Evolutionary conservation across 108 stramenopile genomes (phyloP).

Genomic region (Cylindrotheca closterium): DNA sequence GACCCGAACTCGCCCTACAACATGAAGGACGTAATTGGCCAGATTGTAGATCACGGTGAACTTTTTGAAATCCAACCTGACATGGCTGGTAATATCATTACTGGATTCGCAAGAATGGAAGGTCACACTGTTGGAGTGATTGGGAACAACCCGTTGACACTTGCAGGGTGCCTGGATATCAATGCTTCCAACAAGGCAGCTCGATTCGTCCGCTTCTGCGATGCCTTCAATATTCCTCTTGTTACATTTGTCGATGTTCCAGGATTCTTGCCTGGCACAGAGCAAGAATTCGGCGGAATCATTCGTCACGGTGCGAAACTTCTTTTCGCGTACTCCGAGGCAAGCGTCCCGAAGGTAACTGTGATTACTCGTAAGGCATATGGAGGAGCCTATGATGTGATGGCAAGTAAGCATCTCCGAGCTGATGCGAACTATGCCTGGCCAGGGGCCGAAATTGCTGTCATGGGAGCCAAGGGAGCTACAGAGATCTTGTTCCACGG

Average conservation of each 20-base stretch:
- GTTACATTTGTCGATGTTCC: slow-evolving; percentile 99
- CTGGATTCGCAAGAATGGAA: slow-evolving; percentile 94
- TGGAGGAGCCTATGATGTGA: slow-evolving; percentile 99
- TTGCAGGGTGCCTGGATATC: slow-evolving; percentile 99
- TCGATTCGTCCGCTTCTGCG: slow-evolving; percentile 96
- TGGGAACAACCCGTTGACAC: slow-evolving; percentile 95
- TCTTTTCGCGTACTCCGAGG: slow-evolving; percentile 98
- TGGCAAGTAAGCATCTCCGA: slow-evolving; percentile 97
- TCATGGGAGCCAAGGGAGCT: slow-evolving; percentile 99
- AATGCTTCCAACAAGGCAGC: slow-evolving; percentile 95
- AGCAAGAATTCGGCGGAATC: slow-evolving; percentile 91
- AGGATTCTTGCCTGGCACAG: slow-evolving; percentile 97
- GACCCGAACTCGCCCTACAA: slow-evolving; percentile 99
- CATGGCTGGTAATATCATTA: slow-evolving; percentile 95
- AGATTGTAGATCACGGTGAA: slow-evolving; percentile 93
- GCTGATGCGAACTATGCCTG: slow-evolving; percentile 99
- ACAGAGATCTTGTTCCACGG: slow-evolving; percentile 99
- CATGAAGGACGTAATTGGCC: slow-evolving; percentile 69
- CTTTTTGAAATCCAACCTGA: slow-evolving; percentile 97
- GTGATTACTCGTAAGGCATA: slow-evolving; percentile 99
- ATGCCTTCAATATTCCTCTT: slow-evolving; percentile 98
- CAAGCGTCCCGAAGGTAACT: slow-evolving; percentile 97
- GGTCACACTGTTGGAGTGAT: slow-evolving; percentile 96
- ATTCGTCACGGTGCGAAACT: slow-evolving; percentile 98
- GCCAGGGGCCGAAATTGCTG: slow-evolving; percentile 96